A percentile compares a stretch with the other conserved stretches of the same genome.
Conservation (phyloP, 1,284 basidiomycete species). For the Sanguinoderma infundibulare region DNA sequence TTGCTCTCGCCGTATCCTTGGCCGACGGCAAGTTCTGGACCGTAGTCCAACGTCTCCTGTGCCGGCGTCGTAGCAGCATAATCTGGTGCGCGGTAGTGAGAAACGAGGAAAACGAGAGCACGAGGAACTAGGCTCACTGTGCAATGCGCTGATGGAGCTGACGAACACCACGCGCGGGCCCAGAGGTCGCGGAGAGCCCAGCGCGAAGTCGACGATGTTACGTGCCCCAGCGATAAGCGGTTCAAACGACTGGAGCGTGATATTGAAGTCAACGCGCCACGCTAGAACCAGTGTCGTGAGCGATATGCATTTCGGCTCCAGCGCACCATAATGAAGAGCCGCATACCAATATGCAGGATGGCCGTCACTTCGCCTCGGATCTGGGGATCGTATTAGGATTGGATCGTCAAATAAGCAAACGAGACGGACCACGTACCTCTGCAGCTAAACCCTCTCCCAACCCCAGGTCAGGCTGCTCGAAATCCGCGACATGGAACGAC, state of each 20-base stretch:
- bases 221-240: slow-evolving; percentile 40
- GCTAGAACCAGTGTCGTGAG: neutral
- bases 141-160: slow-evolving; percentile 38
- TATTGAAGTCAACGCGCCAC: neutral
- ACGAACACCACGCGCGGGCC: slow-evolving; percentile 35
- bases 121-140: slow-evolving; percentile 25
- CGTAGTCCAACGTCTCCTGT: slow-evolving; percentile 14
- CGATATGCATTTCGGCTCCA: neutral
- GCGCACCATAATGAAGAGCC: too few relatives aligned
- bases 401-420: neutral
- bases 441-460: slow-evolving; percentile 18
- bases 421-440: slow-evolving; percentile 13
- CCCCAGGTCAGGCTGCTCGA: slow-evolving; percentile 18
- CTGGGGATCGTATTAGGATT: slow-evolving; percentile 9
- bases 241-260: slow-evolving; percentile 31
- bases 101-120: neutral
- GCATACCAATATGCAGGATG: slow-evolving; percentile 32
- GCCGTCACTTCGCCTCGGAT: slow-evolving; percentile 27
- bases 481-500: slow-evolving; percentile 15
- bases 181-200: slow-evolving; percentile 1
- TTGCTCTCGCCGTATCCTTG: slow-evolving; percentile 46
- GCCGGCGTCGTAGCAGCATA: slow-evolving; percentile 14
- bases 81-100: slow-evolving; percentile 8
- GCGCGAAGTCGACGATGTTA: slow-evolving; percentile 42
- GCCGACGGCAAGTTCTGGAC: slow-evolving; percentile 34